Base-by-base conservation (phyloP, 768 basidiomycete genomes). In the Nidularia pulvinata region DNA sequence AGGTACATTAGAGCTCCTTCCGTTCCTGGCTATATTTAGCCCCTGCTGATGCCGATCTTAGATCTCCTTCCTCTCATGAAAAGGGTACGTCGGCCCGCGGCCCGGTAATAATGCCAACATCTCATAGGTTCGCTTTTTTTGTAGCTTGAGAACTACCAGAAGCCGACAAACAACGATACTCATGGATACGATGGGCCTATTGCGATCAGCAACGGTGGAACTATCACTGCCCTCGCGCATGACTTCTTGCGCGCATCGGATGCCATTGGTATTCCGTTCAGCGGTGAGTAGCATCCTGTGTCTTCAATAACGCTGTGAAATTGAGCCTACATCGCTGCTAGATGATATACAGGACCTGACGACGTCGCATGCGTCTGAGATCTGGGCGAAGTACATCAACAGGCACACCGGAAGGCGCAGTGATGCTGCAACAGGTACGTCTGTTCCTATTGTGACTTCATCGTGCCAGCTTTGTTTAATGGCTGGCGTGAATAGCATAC, bases 351-450 rank as follows among this genome's bases (percentile, higher is more conserved):
- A 87, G 78, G 86, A 87, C 65, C 73, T 86, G 39, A 67, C 74
- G 49, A 84, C 85, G 22, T 64, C 79, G 32, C 82, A 88, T 58
- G 85, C 73, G 22, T 78, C 86, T 51, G 87, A 88, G 65, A 84
- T 87, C 52, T 88, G 86, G 86, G 86, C 86, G 48, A 88, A 89
- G 65, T 89, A 88, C 62, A 86, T 89, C 76, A 87, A 87, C 67
- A 78, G 84, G 59, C 81, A 86, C 62, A 88, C 85, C 35, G 87
- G 87, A 54, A 74, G 87, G 56, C 83, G 86, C 49, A 86, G 84
- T 55, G 87, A 89, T 58, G 86, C 86, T 47, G 85, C 86, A 2
- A 85, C 85, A 45, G 85, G 83, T 82, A 61, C 34, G 64, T 56
- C 13, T 25, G 25, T 25, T 25, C 6, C 47, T 48, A 14, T n/a